Base-by-base conservation (phyloP, 345 rosid genomes). In the Moringa oleifera region DNA sequence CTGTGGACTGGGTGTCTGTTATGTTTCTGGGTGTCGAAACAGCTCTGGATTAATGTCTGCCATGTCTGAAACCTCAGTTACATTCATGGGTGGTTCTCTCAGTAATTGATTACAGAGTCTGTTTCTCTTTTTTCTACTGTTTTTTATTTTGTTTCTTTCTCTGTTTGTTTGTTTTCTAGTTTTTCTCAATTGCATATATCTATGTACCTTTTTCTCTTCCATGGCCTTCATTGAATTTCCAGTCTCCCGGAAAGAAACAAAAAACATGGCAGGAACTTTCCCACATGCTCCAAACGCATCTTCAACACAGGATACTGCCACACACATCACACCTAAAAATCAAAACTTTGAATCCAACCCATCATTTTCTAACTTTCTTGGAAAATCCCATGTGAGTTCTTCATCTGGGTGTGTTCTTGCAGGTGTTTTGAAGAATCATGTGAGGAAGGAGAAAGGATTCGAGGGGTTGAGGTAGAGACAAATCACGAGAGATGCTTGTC, bases 371-470 rank as follows among this genome's bases (percentile, higher is more conserved):
- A n/a, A n/a, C n/a, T n/a, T 28, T 28, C 33, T 28, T 28, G 33
- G 33, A 28, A 8, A 2, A 3, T 28, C 3, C 33, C 33, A 28
- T 28, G 33, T 28, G 33, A 1, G 12, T 53, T n/a, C n/a, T n/a
- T n/a, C n/a, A n/a, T n/a, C n/a, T n/a, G n/a, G n/a, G n/a, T n/a
- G n/a, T n/a, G n/a, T n/a, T 28, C 53, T 65, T 63, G 77, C 92
- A 90, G 98, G 83, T 15, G 67, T 18, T 68, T 45, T 70, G 76
- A 68, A 70, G 81, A 73, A 75, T 62, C 73, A 64, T 53, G 85
- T 61, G 83, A 88, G 75, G 82, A 77, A 77, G 72, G 80, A 67
- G 64, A 67, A 58, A 63, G 83, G 80, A 41, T 67, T 74, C 65
- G 85, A 66, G 75, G 80, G 70, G 17, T 56, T 57, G 71, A 79